Conservation (phyloP, 225 moss, liverwort and hornwort species). For the Takakia lepidozioides region DNA sequence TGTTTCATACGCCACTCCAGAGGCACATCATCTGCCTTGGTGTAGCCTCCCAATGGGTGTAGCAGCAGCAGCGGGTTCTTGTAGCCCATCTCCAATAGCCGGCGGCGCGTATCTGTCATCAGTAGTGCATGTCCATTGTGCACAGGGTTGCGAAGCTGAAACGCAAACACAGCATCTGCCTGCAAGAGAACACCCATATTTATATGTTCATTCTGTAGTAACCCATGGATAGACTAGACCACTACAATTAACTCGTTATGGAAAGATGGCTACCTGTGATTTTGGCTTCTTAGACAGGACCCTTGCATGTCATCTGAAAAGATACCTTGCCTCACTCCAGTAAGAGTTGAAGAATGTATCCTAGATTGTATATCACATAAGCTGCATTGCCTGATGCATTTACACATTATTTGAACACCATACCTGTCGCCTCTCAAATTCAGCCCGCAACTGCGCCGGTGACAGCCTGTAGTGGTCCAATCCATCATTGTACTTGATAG, state of each 20-base stretch:
- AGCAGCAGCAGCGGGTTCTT: slow-evolving; percentile 74
- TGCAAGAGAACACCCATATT: too few relatives aligned
- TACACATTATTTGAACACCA: slow-evolving; percentile 73
- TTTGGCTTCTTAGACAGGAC: too few relatives aligned
- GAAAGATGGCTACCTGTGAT: too few relatives aligned
- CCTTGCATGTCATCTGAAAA: too few relatives aligned
- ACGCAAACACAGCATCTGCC: slow-evolving; percentile 91
- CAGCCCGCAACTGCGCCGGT: slow-evolving; percentile 74
- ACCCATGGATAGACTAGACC: too few relatives aligned
- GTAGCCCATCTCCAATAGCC: slow-evolving; percentile 81
- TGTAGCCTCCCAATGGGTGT: slow-evolving; percentile 88
- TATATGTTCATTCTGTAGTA: too few relatives aligned
- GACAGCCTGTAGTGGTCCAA: slow-evolving; percentile 75
- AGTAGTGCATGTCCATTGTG: slow-evolving; percentile 90
- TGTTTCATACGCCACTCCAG: slow-evolving; percentile 95
- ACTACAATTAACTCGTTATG: too few relatives aligned
- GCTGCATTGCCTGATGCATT: slow-evolving; percentile 81
- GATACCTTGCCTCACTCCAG: too few relatives aligned
- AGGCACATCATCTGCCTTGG: slow-evolving; percentile 89
- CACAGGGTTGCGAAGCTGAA: slow-evolving; percentile 86
- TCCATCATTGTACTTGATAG: slow-evolving; percentile 74
- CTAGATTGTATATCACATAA: too few relatives aligned
- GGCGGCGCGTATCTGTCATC: slow-evolving; percentile 86
- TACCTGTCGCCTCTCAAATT: slow-evolving; percentile 70
- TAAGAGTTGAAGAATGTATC: too few relatives aligned